These are phyloP conservation scores for Dichotomocladium elegans DNA, from an alignment of 371 early-diverging fungal genomes.

Conservation along the genomic window DNA sequence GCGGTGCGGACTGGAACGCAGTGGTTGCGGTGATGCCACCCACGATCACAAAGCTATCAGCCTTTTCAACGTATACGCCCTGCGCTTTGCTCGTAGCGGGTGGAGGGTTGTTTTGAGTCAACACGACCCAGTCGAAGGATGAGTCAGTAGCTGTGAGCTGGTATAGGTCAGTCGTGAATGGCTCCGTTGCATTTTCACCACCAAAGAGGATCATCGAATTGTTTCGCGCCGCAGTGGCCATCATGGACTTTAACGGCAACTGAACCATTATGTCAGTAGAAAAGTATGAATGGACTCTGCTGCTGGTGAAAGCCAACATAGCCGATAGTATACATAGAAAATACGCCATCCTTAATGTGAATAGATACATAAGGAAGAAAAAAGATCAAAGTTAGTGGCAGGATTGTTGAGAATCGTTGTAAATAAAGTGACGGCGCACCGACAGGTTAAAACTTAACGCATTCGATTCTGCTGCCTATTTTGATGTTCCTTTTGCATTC, in stretches of 20 bases:
- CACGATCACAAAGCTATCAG: constrained; percentile 7
- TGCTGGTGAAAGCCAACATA: too few species aligned
- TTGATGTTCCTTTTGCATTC: too few species aligned
- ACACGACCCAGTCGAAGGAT: constrained; percentile 14
- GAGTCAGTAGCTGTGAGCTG: constrained; percentile 14
- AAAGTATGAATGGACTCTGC: constrained; percentile 21
- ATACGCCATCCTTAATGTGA: too few species aligned
- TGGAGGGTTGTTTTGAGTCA: constrained; percentile 20
- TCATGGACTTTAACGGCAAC: constrained; percentile 25
- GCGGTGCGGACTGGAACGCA: constrained; percentile 1
- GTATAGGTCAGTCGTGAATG: constrained; percentile 18
- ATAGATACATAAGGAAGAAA: too few species aligned
- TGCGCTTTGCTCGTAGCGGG: constrained; percentile 12
- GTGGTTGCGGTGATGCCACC: constrained; percentile 12
- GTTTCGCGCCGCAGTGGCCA: constrained; percentile 20
- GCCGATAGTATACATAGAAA: too few species aligned
- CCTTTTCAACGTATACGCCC: constrained; percentile 11
- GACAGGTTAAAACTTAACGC: too few species aligned
- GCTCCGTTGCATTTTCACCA: constrained; percentile 22
- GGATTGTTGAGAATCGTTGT: too few species aligned
- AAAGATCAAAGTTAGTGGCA: too few species aligned
- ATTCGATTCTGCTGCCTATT: too few species aligned
- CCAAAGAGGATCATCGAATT: constrained; percentile 28
- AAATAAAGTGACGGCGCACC: too few species aligned
- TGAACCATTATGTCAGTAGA: constrained; percentile 10